These are phyloP conservation scores for Lachancea cidri DNA, from an alignment of 805 yeast species.

Conservation along the genomic window DNA sequence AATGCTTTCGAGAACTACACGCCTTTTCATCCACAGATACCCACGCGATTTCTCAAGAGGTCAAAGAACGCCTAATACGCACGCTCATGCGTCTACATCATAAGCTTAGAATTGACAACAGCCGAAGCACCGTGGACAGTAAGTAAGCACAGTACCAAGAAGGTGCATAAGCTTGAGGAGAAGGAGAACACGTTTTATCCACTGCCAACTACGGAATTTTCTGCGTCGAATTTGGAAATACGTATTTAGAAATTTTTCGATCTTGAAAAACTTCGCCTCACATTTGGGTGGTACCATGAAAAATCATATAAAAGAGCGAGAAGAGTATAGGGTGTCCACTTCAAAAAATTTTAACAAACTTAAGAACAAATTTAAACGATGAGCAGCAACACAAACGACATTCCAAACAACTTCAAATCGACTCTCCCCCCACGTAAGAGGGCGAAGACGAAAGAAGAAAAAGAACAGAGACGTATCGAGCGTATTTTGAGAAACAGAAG, in stretches of 20 bases:
- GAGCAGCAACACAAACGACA: constrained; percentile 17
- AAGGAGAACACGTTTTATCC: background rate
- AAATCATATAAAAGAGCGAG: background rate
- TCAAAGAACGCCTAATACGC: too few species aligned
- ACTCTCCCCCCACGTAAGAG: constrained; percentile 91
- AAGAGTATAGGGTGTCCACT: background rate
- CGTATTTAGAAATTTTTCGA: background rate
- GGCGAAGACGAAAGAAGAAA: constrained; percentile 94
- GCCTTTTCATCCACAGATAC: too few species aligned
- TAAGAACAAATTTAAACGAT: background rate
- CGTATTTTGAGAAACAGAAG: constrained; percentile 88
- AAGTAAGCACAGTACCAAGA: too few species aligned
- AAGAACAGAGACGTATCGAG: constrained; percentile 93
- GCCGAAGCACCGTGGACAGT: too few species aligned
- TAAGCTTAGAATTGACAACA: too few species aligned
- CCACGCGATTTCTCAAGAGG: too few species aligned
- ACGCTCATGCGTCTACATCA: too few species aligned
- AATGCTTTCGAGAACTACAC: too few species aligned
- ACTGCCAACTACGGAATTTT: background rate
- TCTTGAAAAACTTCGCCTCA: background rate
- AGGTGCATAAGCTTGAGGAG: too few species aligned
- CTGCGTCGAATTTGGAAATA: background rate
- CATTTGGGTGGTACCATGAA: background rate
- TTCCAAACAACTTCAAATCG: constrained; percentile 38
- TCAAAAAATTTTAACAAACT: background rate